Conservation (phyloP, 1,284 basidiomycete species). For the Cryptococcus wingfieldii region DNA sequence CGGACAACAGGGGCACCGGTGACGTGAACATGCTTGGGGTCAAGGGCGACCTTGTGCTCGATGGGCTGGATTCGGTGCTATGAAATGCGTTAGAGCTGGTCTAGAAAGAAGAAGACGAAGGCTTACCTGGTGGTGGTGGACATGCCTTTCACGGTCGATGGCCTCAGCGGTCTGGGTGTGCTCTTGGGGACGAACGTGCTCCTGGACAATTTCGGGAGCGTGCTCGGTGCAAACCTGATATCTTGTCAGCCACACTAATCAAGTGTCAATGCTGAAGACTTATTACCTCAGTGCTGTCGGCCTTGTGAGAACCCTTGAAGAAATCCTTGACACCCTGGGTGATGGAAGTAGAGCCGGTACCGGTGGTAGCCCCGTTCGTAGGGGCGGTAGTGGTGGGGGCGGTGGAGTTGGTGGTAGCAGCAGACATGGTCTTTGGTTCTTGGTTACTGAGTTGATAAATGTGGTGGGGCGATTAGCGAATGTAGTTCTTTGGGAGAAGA, state of each 20-base stretch:
- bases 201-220: constrained; percentile 44
- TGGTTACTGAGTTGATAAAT: too few relatives aligned
- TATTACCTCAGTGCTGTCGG: constrained; percentile 41
- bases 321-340: constrained; percentile 37
- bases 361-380: too few relatives aligned
- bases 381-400: too few relatives aligned
- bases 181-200: constrained; percentile 39
- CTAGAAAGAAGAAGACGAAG: background rate
- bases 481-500: too few relatives aligned
- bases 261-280: constrained; percentile 7
- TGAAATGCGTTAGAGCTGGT: background rate
- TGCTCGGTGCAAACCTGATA: constrained; percentile 45
- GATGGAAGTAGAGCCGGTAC: constrained; percentile 9
- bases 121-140: constrained; percentile 42
- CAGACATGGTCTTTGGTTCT: too few relatives aligned
- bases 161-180: constrained; percentile 42
- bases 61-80: constrained; percentile 49
- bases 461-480: too few relatives aligned
- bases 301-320: constrained; percentile 27
- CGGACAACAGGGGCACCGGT: constrained; percentile 35
- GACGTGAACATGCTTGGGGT: constrained; percentile 38
- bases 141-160: constrained; percentile 45
- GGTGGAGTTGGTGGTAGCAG: too few relatives aligned
- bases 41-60: constrained; percentile 31
- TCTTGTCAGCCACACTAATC: background rate